These are phyloP conservation scores for Vitis hybrid DNA, from an alignment of 177 flowering plant genomes.

Conservation along the genomic window DNA sequence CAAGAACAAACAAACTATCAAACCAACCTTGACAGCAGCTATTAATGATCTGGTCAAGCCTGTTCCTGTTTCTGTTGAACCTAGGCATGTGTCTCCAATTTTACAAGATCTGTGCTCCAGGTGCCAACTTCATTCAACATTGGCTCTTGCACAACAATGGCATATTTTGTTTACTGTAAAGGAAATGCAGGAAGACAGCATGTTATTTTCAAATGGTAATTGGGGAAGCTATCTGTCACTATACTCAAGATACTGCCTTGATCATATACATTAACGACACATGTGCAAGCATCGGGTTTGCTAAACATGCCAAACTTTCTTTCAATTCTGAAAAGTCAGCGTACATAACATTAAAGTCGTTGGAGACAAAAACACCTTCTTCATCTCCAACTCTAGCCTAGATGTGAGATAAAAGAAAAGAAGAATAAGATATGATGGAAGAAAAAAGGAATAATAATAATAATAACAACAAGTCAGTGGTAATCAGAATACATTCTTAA, in stretches of 20 bases:
- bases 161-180: neutral
- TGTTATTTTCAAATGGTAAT: slow-evolving; percentile 18
- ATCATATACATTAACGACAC: slow-evolving; percentile 77
- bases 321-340: slow-evolving; percentile 58
- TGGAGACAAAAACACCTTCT: neutral
- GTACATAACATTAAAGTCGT: neutral
- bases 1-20: too few relatives aligned
- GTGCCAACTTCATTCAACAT: slow-evolving; percentile 96
- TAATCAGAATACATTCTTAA: too few relatives aligned
- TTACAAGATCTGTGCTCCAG: slow-evolving; percentile 97
- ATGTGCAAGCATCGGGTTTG: slow-evolving; percentile 91
- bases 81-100: slow-evolving; percentile 91
- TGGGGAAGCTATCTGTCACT: slow-evolving; percentile 92
- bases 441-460: too few relatives aligned
- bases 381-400: neutral
- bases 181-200: slow-evolving; percentile 5
- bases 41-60: slow-evolving; percentile 89
- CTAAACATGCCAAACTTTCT: slow-evolving; percentile 83
- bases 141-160: slow-evolving; percentile 50
- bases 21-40: slow-evolving; percentile 85
- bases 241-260: slow-evolving; percentile 86
- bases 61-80: slow-evolving; percentile 97
- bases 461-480: too few relatives aligned
- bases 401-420: neutral
- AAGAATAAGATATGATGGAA: too few relatives aligned